Percentiles rank a stretch among this genome's conserved stretches.
phyloP scores from a whole-genome alignment of 768 basidiomycete genomes.

The Auriscalpium microsporum region DNA sequence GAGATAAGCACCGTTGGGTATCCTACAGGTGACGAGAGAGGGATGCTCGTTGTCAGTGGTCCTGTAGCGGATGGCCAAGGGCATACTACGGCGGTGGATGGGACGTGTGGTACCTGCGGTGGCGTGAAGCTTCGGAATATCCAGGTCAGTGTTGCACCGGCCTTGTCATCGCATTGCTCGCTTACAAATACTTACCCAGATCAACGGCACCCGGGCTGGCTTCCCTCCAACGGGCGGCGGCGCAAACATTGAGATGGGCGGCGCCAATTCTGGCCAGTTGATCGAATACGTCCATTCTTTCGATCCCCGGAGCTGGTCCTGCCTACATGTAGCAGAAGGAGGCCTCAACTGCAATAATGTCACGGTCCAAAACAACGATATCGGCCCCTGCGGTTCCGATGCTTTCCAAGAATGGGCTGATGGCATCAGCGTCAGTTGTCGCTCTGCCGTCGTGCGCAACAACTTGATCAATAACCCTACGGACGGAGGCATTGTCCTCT shows the following conservation, averaged over 20 bases:
- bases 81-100: constrained; percentile 68
- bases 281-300: constrained; percentile 70
- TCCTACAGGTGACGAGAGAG: constrained; percentile 58
- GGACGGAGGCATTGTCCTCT: constrained; percentile 74
- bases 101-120: constrained; percentile 49
- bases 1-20: constrained; percentile 79
- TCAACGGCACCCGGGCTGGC: constrained; percentile 61
- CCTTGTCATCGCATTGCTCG: not conserved
- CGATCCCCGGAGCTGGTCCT: constrained; percentile 78
- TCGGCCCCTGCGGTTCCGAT: constrained; percentile 69
- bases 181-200: constrained; percentile 32
- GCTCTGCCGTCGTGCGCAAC: constrained; percentile 49
- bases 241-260: constrained; percentile 83
- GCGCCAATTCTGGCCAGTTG: constrained; percentile 59
- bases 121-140: constrained; percentile 62
- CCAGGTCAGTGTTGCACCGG: constrained; percentile 37
- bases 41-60: constrained; percentile 62
- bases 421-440: constrained; percentile 69
- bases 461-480: constrained; percentile 68
- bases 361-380: constrained; percentile 72
- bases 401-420: constrained; percentile 71
- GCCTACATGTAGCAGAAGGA: constrained; percentile 72
- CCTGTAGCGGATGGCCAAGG: constrained; percentile 51
- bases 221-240: constrained; percentile 49
- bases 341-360: constrained; percentile 52